Conservation (phyloP, 805 yeast genomes). For the Metschnikowia continentalis region DNA sequence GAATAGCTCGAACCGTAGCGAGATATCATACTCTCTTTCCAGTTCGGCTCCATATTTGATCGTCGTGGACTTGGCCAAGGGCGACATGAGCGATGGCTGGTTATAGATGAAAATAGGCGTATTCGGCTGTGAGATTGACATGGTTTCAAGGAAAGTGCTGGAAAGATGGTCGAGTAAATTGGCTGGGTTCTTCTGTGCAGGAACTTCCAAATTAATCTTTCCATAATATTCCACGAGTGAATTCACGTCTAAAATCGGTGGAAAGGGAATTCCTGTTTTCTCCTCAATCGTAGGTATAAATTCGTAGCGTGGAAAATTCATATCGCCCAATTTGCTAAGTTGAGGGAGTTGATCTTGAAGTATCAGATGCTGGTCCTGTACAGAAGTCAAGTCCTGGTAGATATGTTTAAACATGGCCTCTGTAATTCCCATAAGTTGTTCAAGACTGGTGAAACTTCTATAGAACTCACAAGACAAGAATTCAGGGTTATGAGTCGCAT, state of each 20-base stretch:
- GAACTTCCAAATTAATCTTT: conserved; percentile 32
- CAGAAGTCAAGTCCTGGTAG: conserved; percentile 24
- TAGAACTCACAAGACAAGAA: conserved; percentile 89
- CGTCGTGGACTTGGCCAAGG: conserved; percentile 69
- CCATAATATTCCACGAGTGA: conserved; percentile 40
- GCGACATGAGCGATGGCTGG: conserved; percentile 83
- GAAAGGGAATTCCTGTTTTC: conserved; percentile 47
- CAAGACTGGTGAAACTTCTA: conserved; percentile 62
- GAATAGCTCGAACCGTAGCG: conserved; percentile 81
- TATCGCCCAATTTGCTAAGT: conserved; percentile 7
- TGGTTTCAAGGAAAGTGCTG: conserved; percentile 59
- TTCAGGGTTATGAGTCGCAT: conserved; percentile 90
- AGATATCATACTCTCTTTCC: conserved; percentile 33
- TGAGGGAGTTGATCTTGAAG: conserved; percentile 17
- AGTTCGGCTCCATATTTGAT: conserved; percentile 22
- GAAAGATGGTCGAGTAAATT: conserved; percentile 64
- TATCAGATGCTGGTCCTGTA: conserved; percentile 13
- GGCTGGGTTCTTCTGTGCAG: conserved; percentile 46
- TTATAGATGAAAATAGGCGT: conserved; percentile 72
- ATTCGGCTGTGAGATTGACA: conserved; percentile 34
- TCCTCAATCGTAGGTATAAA: conserved; percentile 62
- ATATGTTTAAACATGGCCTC: conserved; percentile 51
- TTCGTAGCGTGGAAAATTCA: conserved; percentile 44
- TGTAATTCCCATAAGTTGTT: conserved; percentile 62
- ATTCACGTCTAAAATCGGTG: conserved; percentile 38